Evolutionary conservation across 2,329 filamentous ascomycete genomes (phyloP).

Genomic region (Colletotrichum caudatum): DNA sequence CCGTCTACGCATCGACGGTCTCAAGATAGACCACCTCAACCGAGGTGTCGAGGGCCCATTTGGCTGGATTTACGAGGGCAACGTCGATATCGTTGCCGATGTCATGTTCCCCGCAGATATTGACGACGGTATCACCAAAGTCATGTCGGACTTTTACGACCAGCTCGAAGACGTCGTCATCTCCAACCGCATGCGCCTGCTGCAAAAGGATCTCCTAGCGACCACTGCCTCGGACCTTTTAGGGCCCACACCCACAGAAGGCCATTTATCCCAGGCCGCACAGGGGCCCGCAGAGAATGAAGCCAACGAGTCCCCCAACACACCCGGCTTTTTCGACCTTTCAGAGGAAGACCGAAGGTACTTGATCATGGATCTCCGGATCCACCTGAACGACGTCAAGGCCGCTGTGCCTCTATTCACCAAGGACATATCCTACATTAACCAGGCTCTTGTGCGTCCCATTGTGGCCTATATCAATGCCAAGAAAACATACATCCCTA

Average conservation of each 20-base stretch:
- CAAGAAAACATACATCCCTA: slow-evolving; percentile 93
- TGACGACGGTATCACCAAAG: slow-evolving; percentile 90
- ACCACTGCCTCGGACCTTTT: slow-evolving; percentile 44
- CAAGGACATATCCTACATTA: slow-evolving; percentile 91
- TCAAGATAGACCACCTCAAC: slow-evolving; percentile 97
- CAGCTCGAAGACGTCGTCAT: slow-evolving; percentile 93
- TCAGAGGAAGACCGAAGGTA: slow-evolving; percentile 76
- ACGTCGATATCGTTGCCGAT: slow-evolving; percentile 95
- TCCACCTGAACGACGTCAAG: slow-evolving; percentile 94
- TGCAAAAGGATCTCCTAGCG: slow-evolving; percentile 59
- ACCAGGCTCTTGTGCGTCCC: slow-evolving; percentile 92
- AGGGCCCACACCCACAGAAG: slow-evolving; percentile 48
- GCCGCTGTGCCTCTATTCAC: slow-evolving; percentile 94
- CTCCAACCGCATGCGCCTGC: slow-evolving; percentile 75
- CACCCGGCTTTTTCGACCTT: slow-evolving; percentile 16
- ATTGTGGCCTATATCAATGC: slow-evolving; percentile 99
- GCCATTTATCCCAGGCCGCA: slow-evolving; percentile 50
- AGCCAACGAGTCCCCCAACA: background rate
- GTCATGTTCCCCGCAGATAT: slow-evolving; percentile 92
- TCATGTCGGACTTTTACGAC: slow-evolving; percentile 97
- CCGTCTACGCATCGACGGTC: slow-evolving; percentile 88
- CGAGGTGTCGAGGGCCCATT: slow-evolving; percentile 93
- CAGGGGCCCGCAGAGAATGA: slow-evolving; percentile 4
- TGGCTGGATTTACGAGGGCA: slow-evolving; percentile 97
- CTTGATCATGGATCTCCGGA: slow-evolving; percentile 92